Evolutionary conservation across 1,284 basidiomycete species (phyloP).

Genomic region (Wallemia mellicola): DNA sequence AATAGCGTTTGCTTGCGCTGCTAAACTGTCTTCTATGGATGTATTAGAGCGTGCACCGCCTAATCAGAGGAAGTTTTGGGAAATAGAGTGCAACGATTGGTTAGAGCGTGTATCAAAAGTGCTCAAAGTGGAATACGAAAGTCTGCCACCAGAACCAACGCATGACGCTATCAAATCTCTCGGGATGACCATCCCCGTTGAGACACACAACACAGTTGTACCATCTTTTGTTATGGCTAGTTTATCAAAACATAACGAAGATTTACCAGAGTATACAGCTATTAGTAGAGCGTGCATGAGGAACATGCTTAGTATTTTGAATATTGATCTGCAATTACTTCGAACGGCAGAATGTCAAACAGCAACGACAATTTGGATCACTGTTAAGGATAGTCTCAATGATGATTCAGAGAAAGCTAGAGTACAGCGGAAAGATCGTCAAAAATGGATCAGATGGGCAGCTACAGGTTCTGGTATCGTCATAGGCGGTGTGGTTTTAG

Average conservation of each 20-base stretch:
- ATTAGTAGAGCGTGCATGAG: slow-evolving; percentile 14
- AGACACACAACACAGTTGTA: neutral
- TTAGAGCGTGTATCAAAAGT: neutral
- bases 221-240: neutral
- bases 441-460: slow-evolving; percentile 17
- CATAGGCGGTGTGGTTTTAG: slow-evolving; percentile 18
- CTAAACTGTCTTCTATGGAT: neutral
- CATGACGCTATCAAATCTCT: neutral
- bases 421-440: slow-evolving; percentile 6
- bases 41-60: neutral
- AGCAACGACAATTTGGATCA: slow-evolving; percentile 13
- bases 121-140: neutral
- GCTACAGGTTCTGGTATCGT: slow-evolving; percentile 22
- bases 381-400: slow-evolving; percentile 10
- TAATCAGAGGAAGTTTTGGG: neutral
- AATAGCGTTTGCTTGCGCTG: neutral
- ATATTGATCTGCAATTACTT: slow-evolving; percentile 10
- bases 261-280: slow-evolving; percentile 14
- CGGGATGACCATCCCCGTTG: neutral
- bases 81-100: neutral
- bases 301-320: slow-evolving; percentile 13
- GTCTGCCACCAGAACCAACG: neutral
- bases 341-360: slow-evolving; percentile 15
- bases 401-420: slow-evolving; percentile 7
- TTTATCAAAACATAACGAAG: neutral